Percentiles rank a stretch among this genome's conserved stretches.
phyloP scores from a whole-genome alignment of 2,329 filamentous ascomycete genomes.

The Trichoderma asperellum region DNA sequence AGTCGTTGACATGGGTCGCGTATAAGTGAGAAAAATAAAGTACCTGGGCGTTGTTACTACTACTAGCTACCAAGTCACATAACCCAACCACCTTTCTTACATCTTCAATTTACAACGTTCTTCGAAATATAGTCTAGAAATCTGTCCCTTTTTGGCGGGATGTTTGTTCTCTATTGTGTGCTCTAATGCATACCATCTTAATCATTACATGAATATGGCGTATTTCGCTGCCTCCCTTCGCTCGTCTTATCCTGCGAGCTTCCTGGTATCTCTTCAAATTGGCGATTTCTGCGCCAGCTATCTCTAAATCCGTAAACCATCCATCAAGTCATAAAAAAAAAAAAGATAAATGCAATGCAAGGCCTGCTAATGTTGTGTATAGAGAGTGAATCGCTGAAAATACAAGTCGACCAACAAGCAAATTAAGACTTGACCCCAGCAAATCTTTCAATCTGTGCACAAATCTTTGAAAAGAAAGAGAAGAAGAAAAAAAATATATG shows the following conservation, averaged over 20 bases:
- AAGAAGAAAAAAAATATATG: neutral
- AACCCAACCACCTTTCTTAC: too few relatives aligned
- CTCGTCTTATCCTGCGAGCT: conserved; percentile 1
- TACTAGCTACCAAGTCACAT: neutral
- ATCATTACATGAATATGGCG: neutral
- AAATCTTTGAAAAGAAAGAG: neutral
- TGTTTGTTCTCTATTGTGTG: neutral
- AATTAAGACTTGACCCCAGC: conserved; percentile 4
- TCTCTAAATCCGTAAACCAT: neutral
- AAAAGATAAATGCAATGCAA: conserved; percentile 8
- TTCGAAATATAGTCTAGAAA: neutral
- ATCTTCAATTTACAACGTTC: too few relatives aligned
- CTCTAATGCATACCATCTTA: conserved; percentile 9
- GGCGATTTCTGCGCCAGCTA: neutral
- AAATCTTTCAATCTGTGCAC: conserved; percentile 20
- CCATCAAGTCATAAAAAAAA: neutral
- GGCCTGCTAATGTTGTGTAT: conserved; percentile 8
- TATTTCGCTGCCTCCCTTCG: conserved; percentile 6
- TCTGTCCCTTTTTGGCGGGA: neutral
- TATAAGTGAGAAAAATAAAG: neutral
- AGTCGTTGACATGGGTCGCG: neutral
- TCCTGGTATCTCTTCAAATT: neutral
- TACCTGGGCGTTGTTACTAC: neutral
- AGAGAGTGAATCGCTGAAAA: conserved; percentile 16
- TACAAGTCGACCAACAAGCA: neutral